Evolutionary conservation across 495 filamentous ascomycete species (phyloP).

Genomic region (Trichoderma asperelloides): DNA sequence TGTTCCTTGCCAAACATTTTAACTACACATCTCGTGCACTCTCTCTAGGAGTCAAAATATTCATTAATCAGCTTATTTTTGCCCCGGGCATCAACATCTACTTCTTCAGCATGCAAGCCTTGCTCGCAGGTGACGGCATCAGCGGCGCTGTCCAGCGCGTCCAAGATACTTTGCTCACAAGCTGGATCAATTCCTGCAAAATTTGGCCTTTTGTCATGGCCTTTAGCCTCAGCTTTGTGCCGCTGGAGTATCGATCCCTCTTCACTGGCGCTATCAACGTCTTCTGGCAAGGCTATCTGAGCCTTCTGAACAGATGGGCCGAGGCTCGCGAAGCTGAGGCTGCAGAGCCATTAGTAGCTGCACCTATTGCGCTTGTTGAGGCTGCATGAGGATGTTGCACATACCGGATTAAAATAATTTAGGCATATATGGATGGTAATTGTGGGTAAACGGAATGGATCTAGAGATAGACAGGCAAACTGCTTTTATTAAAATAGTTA

Average conservation of each 20-base stretch:
- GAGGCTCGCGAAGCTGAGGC: conserved; percentile 27
- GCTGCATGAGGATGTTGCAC: background rate
- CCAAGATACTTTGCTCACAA: conserved; percentile 64
- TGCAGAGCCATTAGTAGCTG: background rate
- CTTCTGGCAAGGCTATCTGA: conserved; percentile 88
- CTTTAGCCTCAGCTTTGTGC: conserved; percentile 77
- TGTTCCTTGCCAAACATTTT: conserved; percentile 69
- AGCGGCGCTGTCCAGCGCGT: conserved; percentile 60
- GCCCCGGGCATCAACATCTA: conserved; percentile 84
- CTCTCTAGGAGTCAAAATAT: conserved; percentile 65
- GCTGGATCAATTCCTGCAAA: conserved; percentile 71
- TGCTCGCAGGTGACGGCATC: conserved; percentile 49
- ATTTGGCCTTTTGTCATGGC: conserved; percentile 87
- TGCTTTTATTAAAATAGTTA: background rate
- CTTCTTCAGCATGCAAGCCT: conserved; percentile 79
- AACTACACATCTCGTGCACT: conserved; percentile 66
- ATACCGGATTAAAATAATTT: background rate
- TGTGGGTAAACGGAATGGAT: background rate
- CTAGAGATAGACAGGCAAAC: background rate
- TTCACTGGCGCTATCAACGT: conserved; percentile 73
- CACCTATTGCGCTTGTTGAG: background rate
- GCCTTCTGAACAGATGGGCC: conserved; percentile 67
- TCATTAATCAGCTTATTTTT: conserved; percentile 73
- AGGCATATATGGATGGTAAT: background rate
- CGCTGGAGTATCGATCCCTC: conserved; percentile 65